A percentile compares a stretch with the other conserved stretches of the same genome.
phyloP scores from a whole-genome alignment of 192 early-diverging fungal species.

The Umbelopsis ramanniana region DNA sequence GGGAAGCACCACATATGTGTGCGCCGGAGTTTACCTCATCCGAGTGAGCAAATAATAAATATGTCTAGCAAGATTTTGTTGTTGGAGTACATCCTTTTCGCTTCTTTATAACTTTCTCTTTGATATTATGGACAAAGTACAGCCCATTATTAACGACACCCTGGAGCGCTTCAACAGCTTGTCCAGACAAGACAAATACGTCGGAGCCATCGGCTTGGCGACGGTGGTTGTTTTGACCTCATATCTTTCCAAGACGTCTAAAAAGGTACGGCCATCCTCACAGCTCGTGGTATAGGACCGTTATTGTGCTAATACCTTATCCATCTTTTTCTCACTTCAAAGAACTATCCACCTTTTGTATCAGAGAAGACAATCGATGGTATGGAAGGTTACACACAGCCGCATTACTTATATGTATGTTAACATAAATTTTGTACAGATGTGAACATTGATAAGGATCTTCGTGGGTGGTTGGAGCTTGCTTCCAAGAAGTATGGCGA shows the following conservation, averaged over 20 bases:
- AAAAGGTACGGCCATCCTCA: background rate
- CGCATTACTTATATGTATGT: background rate
- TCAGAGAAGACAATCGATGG: background rate
- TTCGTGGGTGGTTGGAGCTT: background rate
- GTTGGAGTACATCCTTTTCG: background rate
- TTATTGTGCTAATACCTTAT: background rate
- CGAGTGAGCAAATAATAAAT: too few relatives aligned
- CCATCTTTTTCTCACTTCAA: too few relatives aligned
- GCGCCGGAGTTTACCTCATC: too few relatives aligned
- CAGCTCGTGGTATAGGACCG: background rate
- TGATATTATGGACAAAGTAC: conserved; percentile 3
- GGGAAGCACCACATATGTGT: too few relatives aligned
- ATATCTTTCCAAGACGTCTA: background rate
- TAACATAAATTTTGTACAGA: background rate
- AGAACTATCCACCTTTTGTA: conserved; percentile 9
- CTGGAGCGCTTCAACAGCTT: conserved; percentile 5
- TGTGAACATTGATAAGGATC: background rate
- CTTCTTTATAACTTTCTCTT: background rate
- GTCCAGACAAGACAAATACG: background rate
- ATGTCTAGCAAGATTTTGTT: too few relatives aligned
- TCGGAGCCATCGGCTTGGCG: conserved; percentile 4
- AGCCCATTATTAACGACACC: background rate
- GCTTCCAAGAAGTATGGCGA: conserved; percentile 13
- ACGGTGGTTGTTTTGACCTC: background rate
- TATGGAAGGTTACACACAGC: background rate